Base-by-base conservation (phyloP, 345 rosid species). In the Lumnitzera racemosa region DNA sequence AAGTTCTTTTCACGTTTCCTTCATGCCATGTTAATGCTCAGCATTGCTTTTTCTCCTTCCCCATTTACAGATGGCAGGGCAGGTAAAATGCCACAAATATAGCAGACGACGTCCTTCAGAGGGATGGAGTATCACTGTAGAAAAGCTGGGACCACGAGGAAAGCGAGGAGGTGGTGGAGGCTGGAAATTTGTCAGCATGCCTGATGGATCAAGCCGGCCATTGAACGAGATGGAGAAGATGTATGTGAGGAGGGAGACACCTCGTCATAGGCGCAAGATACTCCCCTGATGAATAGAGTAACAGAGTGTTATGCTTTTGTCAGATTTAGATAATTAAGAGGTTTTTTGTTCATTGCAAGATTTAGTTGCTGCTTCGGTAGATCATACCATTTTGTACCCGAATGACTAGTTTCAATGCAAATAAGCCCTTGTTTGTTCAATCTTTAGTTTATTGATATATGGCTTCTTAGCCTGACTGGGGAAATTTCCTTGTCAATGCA, bases 151-250 rank as follows among this genome's bases (percentile, higher is more conserved):
- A 58, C 16, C 80, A 10, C 57, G 63, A 56, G 99, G 96, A 48
- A 94, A 85, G 72, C 88, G 95, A 9, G 97, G 99, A 70, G 77
- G 74, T 0, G 95, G 97, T 23, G 97, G 96, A 12, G 96, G 99
- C 41, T 92, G 97, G 99, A 89, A 86, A 76, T 94, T 86, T 61
- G 74, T 90, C 29, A 90, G 97, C 81, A 76, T 87, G 68, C 95
- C 97, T 0, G 95, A 94, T 70, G 97, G 96, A 58, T 90, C 97
- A 31, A 90, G 90, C 70, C 78, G 96, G 29, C 86, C 95, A 0
- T 81, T 94, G 25, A 76, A 88, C 52, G 95, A 90, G 60, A 70
- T 61, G 56, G 96, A 88, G 82, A 90, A 94, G 70, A 75, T 94
- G 81, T 90, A 90, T 11, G 85, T 86, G 41, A 84, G 64, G 68